Conservation (phyloP, 352 stramenopile species). For the Aphanomyces invadans region DNA sequence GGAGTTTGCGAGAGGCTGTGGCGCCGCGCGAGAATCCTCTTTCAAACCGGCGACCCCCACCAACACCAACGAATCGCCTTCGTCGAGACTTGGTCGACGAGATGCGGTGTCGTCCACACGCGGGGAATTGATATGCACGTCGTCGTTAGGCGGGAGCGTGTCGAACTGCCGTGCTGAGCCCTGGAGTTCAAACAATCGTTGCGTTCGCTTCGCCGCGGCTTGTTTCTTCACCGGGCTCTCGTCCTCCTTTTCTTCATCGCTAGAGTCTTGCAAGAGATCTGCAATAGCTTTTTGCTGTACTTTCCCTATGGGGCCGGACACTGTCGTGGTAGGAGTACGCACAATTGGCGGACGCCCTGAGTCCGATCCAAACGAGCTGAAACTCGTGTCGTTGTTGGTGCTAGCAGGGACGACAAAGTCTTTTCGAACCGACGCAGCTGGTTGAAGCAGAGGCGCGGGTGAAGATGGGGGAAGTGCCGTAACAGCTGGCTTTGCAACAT, state of each 20-base stretch:
- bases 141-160: conserved; percentile 35
- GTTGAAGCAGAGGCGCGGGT: neutral
- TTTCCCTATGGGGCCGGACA: conserved; percentile 40
- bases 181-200: conserved; percentile 8
- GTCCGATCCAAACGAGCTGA: conserved; percentile 82
- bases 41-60: conserved; percentile 74
- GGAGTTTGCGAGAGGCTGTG: conserved; percentile 32
- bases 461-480: neutral
- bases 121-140: conserved; percentile 22
- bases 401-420: neutral
- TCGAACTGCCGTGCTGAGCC: conserved; percentile 19
- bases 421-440: neutral
- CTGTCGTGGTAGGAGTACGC: too few species aligned
- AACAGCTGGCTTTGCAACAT: neutral
- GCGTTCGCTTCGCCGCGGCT: conserved; percentile 31
- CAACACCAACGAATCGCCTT: conserved; percentile 74
- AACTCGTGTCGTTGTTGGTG: conserved; percentile 46
- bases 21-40: conserved; percentile 33
- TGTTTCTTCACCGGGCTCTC: conserved; percentile 26
- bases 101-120: conserved; percentile 26
- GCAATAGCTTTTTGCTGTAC: conserved; percentile 56
- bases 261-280: conserved; percentile 70
- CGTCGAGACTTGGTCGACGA: conserved; percentile 58
- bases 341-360: conserved; percentile 30
- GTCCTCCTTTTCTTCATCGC: conserved; percentile 52